A percentile compares a stretch with the other conserved stretches of the same genome.
Conservation (phyloP, 495 filamentous ascomycete genomes). For the Hyaloscypha finlandica region DNA sequence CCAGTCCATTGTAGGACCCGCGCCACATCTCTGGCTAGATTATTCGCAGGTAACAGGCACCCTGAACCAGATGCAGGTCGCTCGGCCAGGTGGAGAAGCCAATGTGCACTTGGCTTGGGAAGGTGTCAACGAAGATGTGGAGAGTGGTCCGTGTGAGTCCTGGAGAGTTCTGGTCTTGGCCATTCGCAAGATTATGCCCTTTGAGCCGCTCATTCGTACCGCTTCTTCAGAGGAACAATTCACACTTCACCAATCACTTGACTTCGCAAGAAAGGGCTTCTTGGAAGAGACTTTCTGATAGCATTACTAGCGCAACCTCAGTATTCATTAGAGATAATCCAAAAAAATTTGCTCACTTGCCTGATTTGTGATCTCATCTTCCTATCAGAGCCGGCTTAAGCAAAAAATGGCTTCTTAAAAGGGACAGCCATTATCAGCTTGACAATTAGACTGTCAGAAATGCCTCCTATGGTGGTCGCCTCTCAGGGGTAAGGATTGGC, state of each 20-base stretch:
- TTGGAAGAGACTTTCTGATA: constrained; percentile 22
- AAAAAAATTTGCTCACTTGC: no score
- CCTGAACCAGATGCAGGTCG: constrained; percentile 34
- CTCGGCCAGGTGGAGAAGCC: constrained; percentile 18
- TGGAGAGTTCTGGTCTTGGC: constrained; percentile 34
- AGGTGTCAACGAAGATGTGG: constrained; percentile 3
- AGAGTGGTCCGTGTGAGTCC: constrained; percentile 16
- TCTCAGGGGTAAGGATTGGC: no score
- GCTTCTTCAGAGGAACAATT: constrained; percentile 33
- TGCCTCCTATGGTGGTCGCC: no score
- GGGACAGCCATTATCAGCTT: no score
- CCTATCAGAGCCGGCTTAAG: no score
- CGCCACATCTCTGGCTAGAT: constrained; percentile 33
- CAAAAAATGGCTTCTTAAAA: no score
- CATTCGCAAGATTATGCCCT: constrained; percentile 21
- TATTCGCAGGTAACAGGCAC: constrained; percentile 34
- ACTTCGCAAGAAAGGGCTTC: constrained; percentile 27
- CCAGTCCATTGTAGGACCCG: constrained; percentile 27
- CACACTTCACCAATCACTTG: constrained; percentile 25
- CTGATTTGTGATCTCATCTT: no score
- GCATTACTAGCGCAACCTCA: constrained; percentile 4
- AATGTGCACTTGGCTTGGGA: constrained; percentile 27
- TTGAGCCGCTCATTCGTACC: constrained; percentile 11
- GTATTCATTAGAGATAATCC: no score
- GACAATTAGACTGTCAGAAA: no score